These are phyloP conservation scores for Aegilops bicornis DNA, from an alignment of 176 grass and related monocot genomes.

Conservation along the genomic window DNA sequence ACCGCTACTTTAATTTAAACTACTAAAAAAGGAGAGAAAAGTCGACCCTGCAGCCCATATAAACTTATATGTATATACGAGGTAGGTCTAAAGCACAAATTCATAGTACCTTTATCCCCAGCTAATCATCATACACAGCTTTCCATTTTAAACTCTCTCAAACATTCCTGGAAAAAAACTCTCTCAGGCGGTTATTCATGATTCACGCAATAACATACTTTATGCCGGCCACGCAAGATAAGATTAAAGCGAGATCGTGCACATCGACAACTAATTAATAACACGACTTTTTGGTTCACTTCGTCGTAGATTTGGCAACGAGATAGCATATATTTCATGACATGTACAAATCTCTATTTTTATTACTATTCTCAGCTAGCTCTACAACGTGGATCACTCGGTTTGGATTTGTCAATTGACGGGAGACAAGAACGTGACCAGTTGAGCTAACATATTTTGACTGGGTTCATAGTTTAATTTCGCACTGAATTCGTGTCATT, in stretches of 20 bases:
- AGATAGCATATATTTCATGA: background rate
- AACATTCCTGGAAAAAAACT: background rate
- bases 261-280: background rate
- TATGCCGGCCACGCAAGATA: background rate
- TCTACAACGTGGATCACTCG: background rate
- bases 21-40: background rate
- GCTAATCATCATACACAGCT: background rate
- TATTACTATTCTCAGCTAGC: background rate
- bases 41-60: too few relatives aligned
- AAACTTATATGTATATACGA: background rate
- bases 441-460: background rate
- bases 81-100: background rate
- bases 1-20: too few relatives aligned
- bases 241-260: conserved; percentile 11
- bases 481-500: background rate
- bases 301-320: background rate
- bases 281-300: background rate
- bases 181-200: background rate
- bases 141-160: too few relatives aligned
- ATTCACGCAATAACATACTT: background rate
- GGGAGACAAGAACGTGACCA: conserved; percentile 26
- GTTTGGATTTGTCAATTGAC: conserved; percentile 21
- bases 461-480: background rate
- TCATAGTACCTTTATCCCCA: background rate
- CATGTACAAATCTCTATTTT: background rate